Percentiles rank a stretch among this genome's conserved stretches.
phyloP scores from a whole-genome alignment of 2,329 filamentous ascomycete genomes.

The Penicillium sp. region DNA sequence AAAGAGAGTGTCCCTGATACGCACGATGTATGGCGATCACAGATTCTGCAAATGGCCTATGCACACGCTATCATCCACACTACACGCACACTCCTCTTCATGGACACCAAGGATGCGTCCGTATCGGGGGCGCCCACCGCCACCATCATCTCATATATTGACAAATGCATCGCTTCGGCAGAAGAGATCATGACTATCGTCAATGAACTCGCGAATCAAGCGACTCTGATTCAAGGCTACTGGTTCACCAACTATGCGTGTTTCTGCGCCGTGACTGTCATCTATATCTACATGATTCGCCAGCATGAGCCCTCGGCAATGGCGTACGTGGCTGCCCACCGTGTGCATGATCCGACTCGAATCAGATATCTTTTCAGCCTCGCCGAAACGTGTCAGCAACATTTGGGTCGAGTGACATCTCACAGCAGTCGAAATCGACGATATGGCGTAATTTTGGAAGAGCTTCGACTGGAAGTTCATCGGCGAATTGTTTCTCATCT shows the following conservation, averaged over 20 bases:
- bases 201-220: conserved; percentile 9
- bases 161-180: neutral
- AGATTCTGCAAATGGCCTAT: neutral
- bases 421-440: neutral
- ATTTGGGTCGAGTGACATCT: neutral
- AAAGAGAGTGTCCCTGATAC: neutral
- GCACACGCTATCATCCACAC: neutral
- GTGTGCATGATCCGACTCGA: conserved; percentile 5
- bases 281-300: conserved; percentile 49
- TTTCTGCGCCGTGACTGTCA: conserved; percentile 50
- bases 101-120: neutral
- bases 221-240: conserved; percentile 18
- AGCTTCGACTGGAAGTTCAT: neutral
- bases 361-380: neutral
- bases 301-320: too few relatives aligned
- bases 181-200: neutral
- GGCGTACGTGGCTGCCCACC: conserved; percentile 24
- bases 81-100: neutral
- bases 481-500: too few relatives aligned
- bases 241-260: conserved; percentile 32
- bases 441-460: neutral
- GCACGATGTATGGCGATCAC: neutral
- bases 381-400: neutral
- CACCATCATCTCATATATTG: too few relatives aligned
- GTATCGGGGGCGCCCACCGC: neutral